Evolutionary conservation across 345 rosid species (phyloP), one percentile per base, ranked within the genome.

Genomic region (Moricandia arvensis): DNA sequence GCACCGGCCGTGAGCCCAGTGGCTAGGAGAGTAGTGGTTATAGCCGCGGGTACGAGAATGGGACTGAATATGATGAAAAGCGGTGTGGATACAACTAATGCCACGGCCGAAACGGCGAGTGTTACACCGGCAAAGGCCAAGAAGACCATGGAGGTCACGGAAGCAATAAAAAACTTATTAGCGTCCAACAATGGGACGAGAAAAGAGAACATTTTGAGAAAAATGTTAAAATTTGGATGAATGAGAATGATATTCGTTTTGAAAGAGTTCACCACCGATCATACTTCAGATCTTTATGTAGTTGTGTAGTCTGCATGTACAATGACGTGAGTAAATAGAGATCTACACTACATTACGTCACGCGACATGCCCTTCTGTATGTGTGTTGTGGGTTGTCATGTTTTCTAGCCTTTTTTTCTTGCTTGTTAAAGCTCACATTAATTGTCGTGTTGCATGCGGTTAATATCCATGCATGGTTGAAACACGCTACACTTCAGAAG

Each of bases 51-150:
- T 73, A 93, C 86, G n/a, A 93, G 85, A 29, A 93, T 86, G 0
- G 97, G 98, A 73, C 97, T 93, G 86, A 86, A 89, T 21, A 89
- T 84, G 75, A 93, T 86, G 54, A 90, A 75, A 60, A 93, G 77
- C 0, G 97, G 98, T 6, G 93, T 88, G 73, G 84, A 87, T 1
- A 90, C 59, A 79, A 80, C 81, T 63, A 93, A 83, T 15, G 72
- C 88, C 34, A 91, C 89, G 68, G 90, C 89, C 0, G 95, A 85
- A 43, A 84, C 91, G 1, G 83, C 84, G 0, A 93, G 79, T 53
- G 80, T 88, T 64, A 90, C 49, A 15, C 86, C 85, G 2, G 93
- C 85, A 55, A 90, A 89, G 49, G 86, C 66, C 17, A 89, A 74
- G 35, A 90, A 87, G 68, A 88, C 83, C 0, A 88, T 88, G 3